A percentile compares a stretch with the other conserved stretches of the same genome.
Conservation (phyloP, 495 filamentous ascomycete species). For the Hyaloscypha bicolor region DNA sequence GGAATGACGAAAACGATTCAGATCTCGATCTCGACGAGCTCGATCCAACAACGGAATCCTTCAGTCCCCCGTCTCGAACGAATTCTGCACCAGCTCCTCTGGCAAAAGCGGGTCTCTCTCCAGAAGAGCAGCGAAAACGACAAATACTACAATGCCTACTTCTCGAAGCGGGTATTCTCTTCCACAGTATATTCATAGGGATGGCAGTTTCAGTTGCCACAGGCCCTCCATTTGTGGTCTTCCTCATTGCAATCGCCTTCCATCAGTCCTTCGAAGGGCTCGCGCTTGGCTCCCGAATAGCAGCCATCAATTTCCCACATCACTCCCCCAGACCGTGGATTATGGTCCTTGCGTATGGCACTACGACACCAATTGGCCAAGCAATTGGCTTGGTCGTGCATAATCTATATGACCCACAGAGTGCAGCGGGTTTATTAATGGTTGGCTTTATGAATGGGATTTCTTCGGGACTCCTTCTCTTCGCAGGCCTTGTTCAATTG, state of each 20-base stretch:
- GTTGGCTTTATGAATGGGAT: constrained; percentile 94
- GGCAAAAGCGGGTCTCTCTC: constrained; percentile 22
- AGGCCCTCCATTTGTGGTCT: constrained; percentile 75
- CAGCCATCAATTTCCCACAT: constrained; percentile 61
- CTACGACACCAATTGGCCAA: constrained; percentile 89
- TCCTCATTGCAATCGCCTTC: constrained; percentile 80
- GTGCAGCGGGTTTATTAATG: constrained; percentile 81
- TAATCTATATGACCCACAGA: constrained; percentile 80
- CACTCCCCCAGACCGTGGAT: constrained; percentile 73
- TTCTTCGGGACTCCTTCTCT: constrained; percentile 81
- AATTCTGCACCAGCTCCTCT: constrained; percentile 1
- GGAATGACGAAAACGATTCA: constrained; percentile 46
- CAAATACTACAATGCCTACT: constrained; percentile 78
- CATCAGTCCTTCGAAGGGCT: constrained; percentile 80
- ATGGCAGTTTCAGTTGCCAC: constrained; percentile 87
- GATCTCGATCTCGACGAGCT: constrained; percentile 57
- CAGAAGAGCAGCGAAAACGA: constrained; percentile 54
- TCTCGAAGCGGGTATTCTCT: constrained; percentile 82
- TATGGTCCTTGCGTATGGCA: constrained; percentile 92
- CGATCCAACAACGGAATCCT: constrained; percentile 35
- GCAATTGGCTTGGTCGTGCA: constrained; percentile 84
- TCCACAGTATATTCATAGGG: constrained; percentile 87
- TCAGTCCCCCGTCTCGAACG: constrained; percentile 10
- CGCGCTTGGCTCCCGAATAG: constrained; percentile 73
- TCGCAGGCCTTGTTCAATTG: constrained; percentile 89